These are phyloP conservation scores for Sabuloglossum arenarium DNA, from an alignment of 495 filamentous ascomycete species.

Conservation along the genomic window DNA sequence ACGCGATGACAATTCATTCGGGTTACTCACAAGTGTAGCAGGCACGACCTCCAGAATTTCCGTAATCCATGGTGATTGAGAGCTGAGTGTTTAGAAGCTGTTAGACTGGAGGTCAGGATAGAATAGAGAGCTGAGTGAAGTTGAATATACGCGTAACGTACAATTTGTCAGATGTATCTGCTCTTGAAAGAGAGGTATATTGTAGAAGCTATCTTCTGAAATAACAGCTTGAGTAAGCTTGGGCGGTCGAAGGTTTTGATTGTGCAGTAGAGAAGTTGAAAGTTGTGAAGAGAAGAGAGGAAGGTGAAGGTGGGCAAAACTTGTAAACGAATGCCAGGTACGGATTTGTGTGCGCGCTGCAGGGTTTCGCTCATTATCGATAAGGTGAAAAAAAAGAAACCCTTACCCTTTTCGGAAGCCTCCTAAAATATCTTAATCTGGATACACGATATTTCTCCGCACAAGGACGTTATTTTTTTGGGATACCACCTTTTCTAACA, in stretches of 20 bases:
- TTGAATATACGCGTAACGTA: background rate
- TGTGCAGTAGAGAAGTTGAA: background rate
- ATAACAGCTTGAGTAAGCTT: background rate
- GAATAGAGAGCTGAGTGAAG: background rate
- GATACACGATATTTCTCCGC: background rate
- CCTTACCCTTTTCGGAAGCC: background rate
- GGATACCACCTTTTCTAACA: background rate
- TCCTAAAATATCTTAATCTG: background rate
- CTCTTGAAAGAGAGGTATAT: background rate
- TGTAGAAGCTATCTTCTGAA: background rate
- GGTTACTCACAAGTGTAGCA: conserved; percentile 25
- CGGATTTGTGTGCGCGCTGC: background rate
- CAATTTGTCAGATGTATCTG: background rate
- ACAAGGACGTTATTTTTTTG: background rate
- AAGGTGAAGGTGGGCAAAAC: background rate
- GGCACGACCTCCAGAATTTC: conserved; percentile 14
- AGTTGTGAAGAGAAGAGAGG: background rate
- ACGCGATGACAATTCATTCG: background rate
- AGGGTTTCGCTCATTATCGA: conserved; percentile 1
- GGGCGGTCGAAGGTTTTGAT: background rate
- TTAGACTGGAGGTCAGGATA: background rate
- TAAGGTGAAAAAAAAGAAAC: background rate
- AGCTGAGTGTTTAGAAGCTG: background rate
- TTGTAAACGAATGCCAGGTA: conserved; percentile 1
- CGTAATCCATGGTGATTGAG: conserved; percentile 17